Base-by-base conservation (phyloP, 169 alveolate genomes). In the Cryptosporidium canis region DNA sequence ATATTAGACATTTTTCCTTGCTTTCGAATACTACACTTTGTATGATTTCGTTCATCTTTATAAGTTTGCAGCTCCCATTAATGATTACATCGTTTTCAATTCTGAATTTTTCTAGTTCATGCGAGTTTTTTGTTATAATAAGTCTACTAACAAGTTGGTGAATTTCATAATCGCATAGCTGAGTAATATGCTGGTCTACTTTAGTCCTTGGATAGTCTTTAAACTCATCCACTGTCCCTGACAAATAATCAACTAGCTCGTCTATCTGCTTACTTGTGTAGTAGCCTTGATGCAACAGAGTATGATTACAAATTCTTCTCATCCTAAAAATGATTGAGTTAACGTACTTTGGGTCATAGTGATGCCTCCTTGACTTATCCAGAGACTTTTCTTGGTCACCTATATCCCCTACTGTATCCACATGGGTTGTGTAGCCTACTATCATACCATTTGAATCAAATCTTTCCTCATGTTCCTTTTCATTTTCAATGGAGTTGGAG, bases 241-340 rank as follows among this genome's bases (percentile, higher is more conserved):
- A 72, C 61, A 90, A 90, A 83, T 93, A 90, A 37, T 91, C 77
- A 2, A 93, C 71, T 21, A 94, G 84, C 39, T 90, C 90, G 44
- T 91, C 84, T 56, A 94, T 70, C 44, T 90, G 93, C 39, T 94
- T 94, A 45, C 92, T 83, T 65, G 91, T 93, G 83, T 83, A 95
- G 63, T 90, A 84, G 6, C 95, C 94, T 63, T 93, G 94, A 90
- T 93, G 93, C 70, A 96, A 90, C 7, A 96, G 91, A 21, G 98
- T 95, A 70, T 96, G 98, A 72, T 96, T 96, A 90, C 98, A 95
- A 48, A 96, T 95, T 41, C 98, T 90, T 29, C 98, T 77, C 83
- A 96, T 85, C 37, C 96, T 93, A 67, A 92, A 95, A 3, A 95
- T 77, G 8, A 95, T 90, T 16, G 96, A 94, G 55, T 94, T 94